phyloP scores from a whole-genome alignment of 2,329 filamentous ascomycete genomes.

The Simplicillium sp. region DNA sequence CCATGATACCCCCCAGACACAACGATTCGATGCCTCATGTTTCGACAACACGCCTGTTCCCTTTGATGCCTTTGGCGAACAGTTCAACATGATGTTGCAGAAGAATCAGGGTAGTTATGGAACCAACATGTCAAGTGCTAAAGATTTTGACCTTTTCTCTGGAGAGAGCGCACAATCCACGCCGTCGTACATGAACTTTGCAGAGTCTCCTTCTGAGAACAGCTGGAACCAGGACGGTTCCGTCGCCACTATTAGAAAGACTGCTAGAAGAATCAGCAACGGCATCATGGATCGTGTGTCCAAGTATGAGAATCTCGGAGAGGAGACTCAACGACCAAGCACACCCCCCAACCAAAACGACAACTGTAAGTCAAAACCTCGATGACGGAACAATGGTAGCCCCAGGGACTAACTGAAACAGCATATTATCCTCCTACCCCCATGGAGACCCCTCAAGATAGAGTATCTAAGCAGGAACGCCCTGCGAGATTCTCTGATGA shows the following conservation, averaged over 20 bases:
- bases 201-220: conserved; percentile 33
- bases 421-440: conserved; percentile 60
- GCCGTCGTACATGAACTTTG: conserved; percentile 39
- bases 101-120: conserved; percentile 35
- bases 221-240: conserved; percentile 44
- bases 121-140: conserved; percentile 29
- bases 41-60: conserved; percentile 32
- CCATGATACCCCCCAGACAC: conserved; percentile 42
- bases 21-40: conserved; percentile 40
- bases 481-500: conserved; percentile 46
- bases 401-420: conserved; percentile 14
- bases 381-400: conserved; percentile 2
- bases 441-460: conserved; percentile 50
- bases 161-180: conserved; percentile 36
- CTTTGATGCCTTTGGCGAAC: conserved; percentile 35
- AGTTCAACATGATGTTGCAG: conserved; percentile 35
- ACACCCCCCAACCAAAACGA: conserved; percentile 55
- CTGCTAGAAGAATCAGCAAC: conserved; percentile 44
- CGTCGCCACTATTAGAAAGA: conserved; percentile 29
- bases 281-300: conserved; percentile 50
- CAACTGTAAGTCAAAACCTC: conserved; percentile 36
- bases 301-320: conserved; percentile 48
- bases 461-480: conserved; percentile 28
- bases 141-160: conserved; percentile 42
- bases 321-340: conserved; percentile 39